Conservation (phyloP, 495 filamentous ascomycete species). For the Podospora pseudoanserina region DNA sequence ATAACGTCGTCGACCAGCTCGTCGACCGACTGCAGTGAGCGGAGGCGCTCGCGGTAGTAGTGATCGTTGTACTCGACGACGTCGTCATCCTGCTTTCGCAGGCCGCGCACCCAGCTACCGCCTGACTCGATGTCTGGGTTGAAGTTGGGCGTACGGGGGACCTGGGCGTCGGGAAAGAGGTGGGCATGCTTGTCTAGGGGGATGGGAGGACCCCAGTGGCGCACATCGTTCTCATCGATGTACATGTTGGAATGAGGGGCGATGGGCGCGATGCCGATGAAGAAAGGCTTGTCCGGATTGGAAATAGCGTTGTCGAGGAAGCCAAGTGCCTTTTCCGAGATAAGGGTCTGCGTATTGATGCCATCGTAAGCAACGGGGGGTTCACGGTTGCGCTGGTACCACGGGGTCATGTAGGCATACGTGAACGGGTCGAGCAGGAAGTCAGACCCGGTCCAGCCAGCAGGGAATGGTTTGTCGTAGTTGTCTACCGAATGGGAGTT, state of each 20-base stretch:
- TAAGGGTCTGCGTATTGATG: constrained; percentile 58
- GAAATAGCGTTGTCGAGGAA: constrained; percentile 58
- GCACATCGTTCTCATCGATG: constrained; percentile 14
- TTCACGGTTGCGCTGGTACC: constrained; percentile 61
- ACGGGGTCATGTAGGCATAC: constrained; percentile 65
- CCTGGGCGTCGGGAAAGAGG: constrained; percentile 44
- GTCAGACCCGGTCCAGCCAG: constrained; percentile 58
- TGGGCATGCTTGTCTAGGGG: constrained; percentile 45
- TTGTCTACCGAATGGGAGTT: constrained; percentile 59
- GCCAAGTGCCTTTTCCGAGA: constrained; percentile 57
- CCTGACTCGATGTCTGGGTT: constrained; percentile 53
- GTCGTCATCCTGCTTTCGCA: constrained; percentile 49
- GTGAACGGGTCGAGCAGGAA: constrained; percentile 71
- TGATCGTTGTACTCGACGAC: constrained; percentile 63
- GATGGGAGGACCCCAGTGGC: constrained; percentile 50
- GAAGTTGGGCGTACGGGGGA: constrained; percentile 53
- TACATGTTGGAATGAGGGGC: constrained; percentile 60
- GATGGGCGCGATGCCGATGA: constrained; percentile 63
- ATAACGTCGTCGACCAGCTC: constrained; percentile 62
- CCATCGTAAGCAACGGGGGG: constrained; percentile 54
- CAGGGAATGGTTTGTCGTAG: constrained; percentile 54
- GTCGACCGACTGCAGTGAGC: constrained; percentile 63
- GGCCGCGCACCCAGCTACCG: constrained; percentile 57
- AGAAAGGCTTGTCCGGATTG: constrained; percentile 53
- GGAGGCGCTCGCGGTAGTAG: constrained; percentile 62